Evolutionary conservation across 1,139 yeast species (phyloP).

Genomic region (Kurtzmaniella quercitrusa): DNA sequence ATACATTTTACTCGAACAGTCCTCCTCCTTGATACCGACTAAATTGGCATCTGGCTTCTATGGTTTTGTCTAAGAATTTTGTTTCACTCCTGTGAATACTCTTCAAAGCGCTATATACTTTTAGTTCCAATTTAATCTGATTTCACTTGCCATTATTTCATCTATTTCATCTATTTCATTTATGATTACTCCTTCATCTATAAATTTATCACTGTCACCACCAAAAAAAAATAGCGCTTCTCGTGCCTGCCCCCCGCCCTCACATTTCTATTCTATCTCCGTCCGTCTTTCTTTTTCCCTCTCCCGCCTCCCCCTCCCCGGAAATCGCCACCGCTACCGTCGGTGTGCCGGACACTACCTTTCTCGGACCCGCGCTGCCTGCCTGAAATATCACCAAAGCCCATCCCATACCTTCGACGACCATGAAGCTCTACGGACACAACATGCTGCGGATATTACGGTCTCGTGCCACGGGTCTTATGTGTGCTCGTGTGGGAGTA

Average conservation of each 20-base stretch:
- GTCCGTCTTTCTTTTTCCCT: background rate
- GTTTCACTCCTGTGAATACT: no score
- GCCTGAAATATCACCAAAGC: background rate
- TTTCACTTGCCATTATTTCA: no score
- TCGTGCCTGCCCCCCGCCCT: background rate
- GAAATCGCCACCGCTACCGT: slow-evolving; percentile 1
- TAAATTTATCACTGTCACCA: background rate
- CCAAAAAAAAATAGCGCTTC: no score
- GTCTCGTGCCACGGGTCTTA: background rate
- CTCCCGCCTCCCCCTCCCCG: background rate
- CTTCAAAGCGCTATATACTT: no score
- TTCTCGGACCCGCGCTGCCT: background rate
- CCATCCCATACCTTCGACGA: background rate
- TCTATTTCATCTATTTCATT: no score
- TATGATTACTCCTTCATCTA: background rate
- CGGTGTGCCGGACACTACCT: slow-evolving; percentile 3
- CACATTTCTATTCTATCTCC: background rate
- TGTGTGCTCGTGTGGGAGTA: background rate
- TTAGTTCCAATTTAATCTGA: no score
- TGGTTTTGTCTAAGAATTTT: no score
- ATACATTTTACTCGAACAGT: no score
- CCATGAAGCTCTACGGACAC: background rate
- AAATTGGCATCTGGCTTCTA: no score
- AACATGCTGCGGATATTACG: background rate
- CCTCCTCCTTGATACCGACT: no score